Evolutionary conservation across 2,329 filamentous ascomycete genomes (phyloP), one percentile per base, ranked within the genome.

Genomic region (Coniochaeta pulveracea): DNA sequence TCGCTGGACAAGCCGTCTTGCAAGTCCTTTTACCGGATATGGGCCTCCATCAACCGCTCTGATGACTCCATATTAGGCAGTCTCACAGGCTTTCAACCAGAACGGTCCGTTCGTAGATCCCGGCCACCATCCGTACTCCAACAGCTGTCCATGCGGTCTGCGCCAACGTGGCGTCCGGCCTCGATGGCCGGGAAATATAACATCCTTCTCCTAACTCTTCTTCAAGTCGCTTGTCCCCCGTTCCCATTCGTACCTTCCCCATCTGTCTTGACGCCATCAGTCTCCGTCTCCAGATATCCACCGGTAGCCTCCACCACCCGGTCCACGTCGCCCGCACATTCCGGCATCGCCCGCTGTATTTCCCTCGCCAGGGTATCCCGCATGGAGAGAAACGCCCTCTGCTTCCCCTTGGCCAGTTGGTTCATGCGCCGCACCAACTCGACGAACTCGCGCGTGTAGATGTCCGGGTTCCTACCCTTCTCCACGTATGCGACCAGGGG

Each of bases 381-480:
- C 49, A 82, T 80, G 19, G 55, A 45, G 9, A 51, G 61, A 48
- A 80, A 82, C 22, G 76, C 76, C 45, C 57, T 52, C 54, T 66
- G 61, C 61, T 80, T 81, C 35, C 77, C 77, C 45, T 69, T 64
- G 60, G 78, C 66, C 40, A 77, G 58, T 63, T 81, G 77, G 58
- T 82, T 82, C 25, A 69, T 64, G 29, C 75, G 63, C 35, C 76
- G 60, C 16, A 77, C 75, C 34, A 77, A 63, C 67, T 82, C 77
- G 47, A 81, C 76, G 47, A 82, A 81, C 59, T 82, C 77, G 47
- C 77, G 66, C 35, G 77, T 82, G 62, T 82, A 82, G 45, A 82
- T 81, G 55, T 82, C 77, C 3, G 77, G 77, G 59, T 82, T 82
- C 33, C 77, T 74, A 27, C 77, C 76, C 49, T 74, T 72, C 52